Base-by-base conservation (phyloP, 345 rosid species). In the Cardiospermum halicacabum region DNA sequence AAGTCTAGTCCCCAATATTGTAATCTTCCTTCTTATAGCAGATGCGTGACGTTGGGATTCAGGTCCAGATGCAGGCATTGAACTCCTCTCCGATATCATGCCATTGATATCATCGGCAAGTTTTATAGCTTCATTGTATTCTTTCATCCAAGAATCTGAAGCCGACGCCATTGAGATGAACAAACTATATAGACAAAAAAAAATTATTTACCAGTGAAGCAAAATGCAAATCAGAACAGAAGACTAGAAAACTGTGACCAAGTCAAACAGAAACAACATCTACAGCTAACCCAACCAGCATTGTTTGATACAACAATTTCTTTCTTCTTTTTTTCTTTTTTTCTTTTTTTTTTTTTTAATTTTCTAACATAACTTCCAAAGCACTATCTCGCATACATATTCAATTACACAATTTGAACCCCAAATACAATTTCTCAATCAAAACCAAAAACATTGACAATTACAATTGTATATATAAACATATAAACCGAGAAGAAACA, bases 41-140 rank as follows among this genome's bases (percentile, higher is more conserved):
- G 99, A 94, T 16, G 88, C 83, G 69, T 84, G 96, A 18, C 99
- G 96, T 66, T 91, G 96, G 24, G 89, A 72, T 31, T 89, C 97
- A 22, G 96, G 96, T 31, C 96, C 97, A 7, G 95, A 66, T 25
- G 80, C 48, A 27, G 84, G 80, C 28, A 84, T 42, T 0, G 83
- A 68, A 67, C 53, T 74, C 66, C 92, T 73, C 30, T 89, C 99
- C 2, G 85, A 78, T 68, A 91, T 83, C 99, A 91, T 94, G 51
- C 81, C 89, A 72, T 73, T 82, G 54, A 91, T 87, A 53, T 92
- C 98, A 63, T 92, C 98, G 0, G 84, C 73, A 70, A 92, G 73
- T 65, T 81, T 92, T 8, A 79, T 68, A 16, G 95, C 98, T 69
- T 87, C 96, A 56, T 87, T 83, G 64, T 84, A 92, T 61, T 87